A percentile compares a stretch with the other conserved stretches of the same genome.
These are phyloP conservation scores for Alloteropsis semialata DNA, from an alignment of 176 grass and related monocot species.

Conservation along the genomic window DNA sequence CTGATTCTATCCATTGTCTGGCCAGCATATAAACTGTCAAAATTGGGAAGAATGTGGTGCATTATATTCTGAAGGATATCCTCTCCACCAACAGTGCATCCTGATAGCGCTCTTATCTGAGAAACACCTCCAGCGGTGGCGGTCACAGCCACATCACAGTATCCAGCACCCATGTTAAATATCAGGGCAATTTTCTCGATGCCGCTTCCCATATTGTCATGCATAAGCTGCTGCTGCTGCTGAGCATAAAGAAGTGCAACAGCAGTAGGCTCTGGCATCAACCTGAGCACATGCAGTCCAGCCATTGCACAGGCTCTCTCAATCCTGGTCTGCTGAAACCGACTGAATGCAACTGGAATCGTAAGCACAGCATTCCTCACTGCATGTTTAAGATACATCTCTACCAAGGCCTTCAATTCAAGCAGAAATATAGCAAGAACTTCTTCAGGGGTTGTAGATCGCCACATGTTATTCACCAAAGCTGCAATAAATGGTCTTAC, in stretches of 20 bases:
- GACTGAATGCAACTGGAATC: slow-evolving; percentile 65
- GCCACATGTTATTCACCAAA: slow-evolving; percentile 71
- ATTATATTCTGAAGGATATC: slow-evolving; percentile 71
- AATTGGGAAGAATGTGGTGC: slow-evolving; percentile 49
- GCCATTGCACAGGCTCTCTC: slow-evolving; percentile 79
- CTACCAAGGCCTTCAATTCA: slow-evolving; percentile 60
- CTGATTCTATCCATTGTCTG: slow-evolving; percentile 54
- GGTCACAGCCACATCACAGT: slow-evolving; percentile 56
- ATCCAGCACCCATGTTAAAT: slow-evolving; percentile 77
- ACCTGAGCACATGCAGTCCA: slow-evolving; percentile 54
- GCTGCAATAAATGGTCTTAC: slow-evolving; percentile 71
- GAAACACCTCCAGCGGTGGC: slow-evolving; percentile 74
- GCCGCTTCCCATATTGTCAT: slow-evolving; percentile 68
- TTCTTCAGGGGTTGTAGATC: slow-evolving; percentile 66
- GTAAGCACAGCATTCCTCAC: slow-evolving; percentile 61
- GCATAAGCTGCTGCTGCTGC: slow-evolving; percentile 50
- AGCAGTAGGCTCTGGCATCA: slow-evolving; percentile 70
- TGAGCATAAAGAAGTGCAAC: slow-evolving; percentile 66
- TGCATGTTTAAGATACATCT: slow-evolving; percentile 63
- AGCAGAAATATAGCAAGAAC: slow-evolving; percentile 67
- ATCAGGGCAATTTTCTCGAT: slow-evolving; percentile 66
- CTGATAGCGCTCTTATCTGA: slow-evolving; percentile 57
- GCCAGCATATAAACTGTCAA: slow-evolving; percentile 43
- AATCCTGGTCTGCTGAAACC: slow-evolving; percentile 65
- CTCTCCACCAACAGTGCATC: slow-evolving; percentile 59